A percentile compares a stretch with the other conserved stretches of the same genome.
Evolutionary conservation across 345 rosid species (phyloP).

Genomic region (Lagerstroemia speciosa): DNA sequence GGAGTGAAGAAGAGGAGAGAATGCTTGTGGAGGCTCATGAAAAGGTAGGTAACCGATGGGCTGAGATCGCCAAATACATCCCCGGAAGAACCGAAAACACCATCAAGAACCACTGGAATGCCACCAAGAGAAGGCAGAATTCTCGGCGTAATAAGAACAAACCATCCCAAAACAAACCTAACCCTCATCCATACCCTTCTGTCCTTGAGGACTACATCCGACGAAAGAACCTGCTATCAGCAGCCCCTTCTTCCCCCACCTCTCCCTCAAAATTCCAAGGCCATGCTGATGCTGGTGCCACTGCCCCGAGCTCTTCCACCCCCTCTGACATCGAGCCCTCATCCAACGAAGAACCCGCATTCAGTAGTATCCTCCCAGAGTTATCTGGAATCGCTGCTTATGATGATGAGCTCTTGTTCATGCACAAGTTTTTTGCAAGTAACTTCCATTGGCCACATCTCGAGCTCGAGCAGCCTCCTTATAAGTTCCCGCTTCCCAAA

Average conservation of each 20-base stretch:
- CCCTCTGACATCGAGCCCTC: neutral
- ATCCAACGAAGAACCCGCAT: conserved; percentile 8
- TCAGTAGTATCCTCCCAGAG: conserved; percentile 28
- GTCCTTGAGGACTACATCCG: conserved; percentile 76
- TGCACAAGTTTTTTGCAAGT: conserved; percentile 46
- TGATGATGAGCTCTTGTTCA: conserved; percentile 64
- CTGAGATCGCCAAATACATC: conserved; percentile 79
- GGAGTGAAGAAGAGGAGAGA: conserved; percentile 91
- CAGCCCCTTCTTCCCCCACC: conserved; percentile 8
- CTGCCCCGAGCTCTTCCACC: conserved; percentile 11
- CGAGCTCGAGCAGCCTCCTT: too few species aligned
- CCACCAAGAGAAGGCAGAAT: conserved; percentile 74
- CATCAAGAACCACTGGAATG: conserved; percentile 94
- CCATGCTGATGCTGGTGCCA: conserved; percentile 12
- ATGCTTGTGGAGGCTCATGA: conserved; percentile 60
- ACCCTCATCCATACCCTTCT: conserved; percentile 42
- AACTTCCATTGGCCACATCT: neutral
- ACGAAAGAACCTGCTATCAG: conserved; percentile 29
- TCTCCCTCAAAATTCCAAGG: neutral
- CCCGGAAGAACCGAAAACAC: conserved; percentile 87
- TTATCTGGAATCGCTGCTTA: conserved; percentile 22
- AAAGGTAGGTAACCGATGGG: conserved; percentile 85
- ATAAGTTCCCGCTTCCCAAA: neutral
- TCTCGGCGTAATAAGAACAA: conserved; percentile 61
- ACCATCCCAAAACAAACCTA: conserved; percentile 25